Base-by-base conservation (phyloP, 345 rosid genomes). In the Syzygium jambos region DNA sequence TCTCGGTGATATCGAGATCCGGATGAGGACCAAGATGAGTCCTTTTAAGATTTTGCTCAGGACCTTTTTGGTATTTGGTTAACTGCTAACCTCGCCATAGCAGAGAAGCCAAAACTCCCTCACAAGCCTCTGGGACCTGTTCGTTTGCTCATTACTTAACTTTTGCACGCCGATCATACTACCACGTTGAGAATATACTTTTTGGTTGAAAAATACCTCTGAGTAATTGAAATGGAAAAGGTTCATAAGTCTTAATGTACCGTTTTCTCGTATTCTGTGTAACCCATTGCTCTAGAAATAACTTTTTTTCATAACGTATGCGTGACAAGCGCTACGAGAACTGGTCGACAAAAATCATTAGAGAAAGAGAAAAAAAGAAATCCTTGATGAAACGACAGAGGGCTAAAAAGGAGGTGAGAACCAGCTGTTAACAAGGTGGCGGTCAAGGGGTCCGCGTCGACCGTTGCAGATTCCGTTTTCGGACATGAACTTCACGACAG, bases 391-490 rank as follows among this genome's bases (percentile, higher is more conserved):
- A 16, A 2, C 19, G 55, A 53, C 61, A 30, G 57, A 2, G 23
- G 38, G 65, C 30, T 57, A 34, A 4, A 14, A 16, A n/a, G 87
- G 11, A 17, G 23, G 53, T 9, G 56, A 86, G 57, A 6, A 51
- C 19, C 83, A 86, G 87, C 87, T 86, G 82, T 30, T 57, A 7
- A 21, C 9, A 27, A 68, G 59, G 85, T 85, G 85, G 80, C 63
- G 63, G 87, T 88, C 89, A 88, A 88, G 78, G 61, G 78, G 38
- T 78, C 30, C 34, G 23, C 53, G 82, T 88, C 78, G 87, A 88
- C 89, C 51, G 80, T 78, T 34, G 9, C 25, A 68, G 80, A 68
- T 34, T 41, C 78, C 25, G 4, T 9, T 17, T 34, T 34, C 23
- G 25, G 80, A 34, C 80, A 68, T 19, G 46, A 9, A 34, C 80